phyloP scores from a whole-genome alignment of 805 yeast species.

The Saturnispora quitensis region DNA sequence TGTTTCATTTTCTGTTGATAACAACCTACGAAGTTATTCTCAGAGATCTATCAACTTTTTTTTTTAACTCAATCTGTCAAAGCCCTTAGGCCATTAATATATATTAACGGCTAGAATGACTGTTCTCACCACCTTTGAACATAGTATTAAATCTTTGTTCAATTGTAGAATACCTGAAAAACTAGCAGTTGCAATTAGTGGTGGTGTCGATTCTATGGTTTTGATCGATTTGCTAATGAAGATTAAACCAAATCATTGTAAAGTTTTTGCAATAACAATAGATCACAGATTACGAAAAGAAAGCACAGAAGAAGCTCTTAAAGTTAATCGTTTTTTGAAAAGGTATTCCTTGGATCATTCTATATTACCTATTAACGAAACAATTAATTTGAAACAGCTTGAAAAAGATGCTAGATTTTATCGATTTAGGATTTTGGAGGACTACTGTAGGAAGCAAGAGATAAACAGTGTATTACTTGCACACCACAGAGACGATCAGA shows the following conservation, averaged over 20 bases:
- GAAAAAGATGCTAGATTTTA: conserved; percentile 53
- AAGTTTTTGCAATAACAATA: conserved; percentile 50
- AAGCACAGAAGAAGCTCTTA: conserved; percentile 41
- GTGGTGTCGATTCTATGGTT: conserved; percentile 79
- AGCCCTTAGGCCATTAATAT: not conserved
- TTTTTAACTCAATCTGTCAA: not conserved
- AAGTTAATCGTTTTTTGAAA: conserved; percentile 21
- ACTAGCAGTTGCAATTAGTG: conserved; percentile 51
- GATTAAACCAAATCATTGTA: conserved; percentile 17
- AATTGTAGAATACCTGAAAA: conserved; percentile 1
- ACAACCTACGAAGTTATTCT: not conserved
- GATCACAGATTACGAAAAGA: conserved; percentile 51
- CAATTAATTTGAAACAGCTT: conserved; percentile 12
- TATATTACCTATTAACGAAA: conserved; percentile 14
- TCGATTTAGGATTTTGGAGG: conserved; percentile 38
- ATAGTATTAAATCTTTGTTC: not conserved
- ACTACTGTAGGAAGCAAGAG: conserved; percentile 30
- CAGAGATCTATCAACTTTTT: not conserved
- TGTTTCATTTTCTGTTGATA: conserved; percentile 1
- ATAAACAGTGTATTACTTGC: conserved; percentile 44
- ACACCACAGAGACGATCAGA: conserved; percentile 64
- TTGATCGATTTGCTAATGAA: conserved; percentile 40
- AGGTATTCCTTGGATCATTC: conserved; percentile 22
- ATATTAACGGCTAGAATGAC: not conserved
- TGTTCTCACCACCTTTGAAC: not conserved